Evolutionary conservation across 106 monocot genomes (phyloP).

Genomic region (Dendrobium chrysotoxum): DNA sequence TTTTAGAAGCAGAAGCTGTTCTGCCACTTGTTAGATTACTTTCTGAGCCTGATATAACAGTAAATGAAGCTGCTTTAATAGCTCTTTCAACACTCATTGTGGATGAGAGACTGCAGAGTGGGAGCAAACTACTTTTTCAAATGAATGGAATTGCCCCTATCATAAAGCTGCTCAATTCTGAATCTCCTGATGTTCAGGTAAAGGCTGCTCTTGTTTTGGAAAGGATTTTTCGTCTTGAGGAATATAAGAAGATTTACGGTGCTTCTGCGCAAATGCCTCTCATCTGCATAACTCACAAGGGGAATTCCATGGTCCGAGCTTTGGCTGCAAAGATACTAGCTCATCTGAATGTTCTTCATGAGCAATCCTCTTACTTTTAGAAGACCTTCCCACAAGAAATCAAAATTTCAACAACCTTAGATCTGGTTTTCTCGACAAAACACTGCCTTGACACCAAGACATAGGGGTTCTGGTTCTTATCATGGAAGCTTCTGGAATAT

Average conservation of each 20-base stretch:
- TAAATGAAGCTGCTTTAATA: constrained; percentile 19
- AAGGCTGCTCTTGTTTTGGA: constrained; percentile 17
- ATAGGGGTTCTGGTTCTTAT: too few species aligned
- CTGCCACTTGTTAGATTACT: constrained; percentile 17
- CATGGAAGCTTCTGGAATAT: too few species aligned
- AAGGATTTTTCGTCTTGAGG: constrained; percentile 28
- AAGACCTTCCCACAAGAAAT: too few species aligned
- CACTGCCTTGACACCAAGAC: too few species aligned
- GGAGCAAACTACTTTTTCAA: constrained; percentile 17
- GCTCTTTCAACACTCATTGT: constrained; percentile 27
- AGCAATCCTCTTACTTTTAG: too few species aligned
- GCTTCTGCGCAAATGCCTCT: constrained; percentile 27
- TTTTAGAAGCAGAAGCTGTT: constrained; percentile 36
- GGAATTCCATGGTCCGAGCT: constrained; percentile 12
- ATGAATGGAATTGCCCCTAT: constrained; percentile 9
- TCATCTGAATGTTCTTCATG: too few species aligned
- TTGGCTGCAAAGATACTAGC: constrained; percentile 12
- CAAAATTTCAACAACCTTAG: too few species aligned
- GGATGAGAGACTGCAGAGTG: constrained; percentile 17
- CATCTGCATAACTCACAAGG: constrained; percentile 31
- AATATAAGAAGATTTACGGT: constrained; percentile 21
- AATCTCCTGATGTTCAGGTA: constrained; percentile 10
- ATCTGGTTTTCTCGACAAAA: too few species aligned
- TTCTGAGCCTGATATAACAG: constrained; percentile 8
- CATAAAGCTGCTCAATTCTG: constrained; percentile 17